A percentile compares a stretch with the other conserved stretches of the same genome.
Evolutionary conservation across 192 early-diverging fungal genomes (phyloP).

Genomic region (Coemansia sp.): DNA sequence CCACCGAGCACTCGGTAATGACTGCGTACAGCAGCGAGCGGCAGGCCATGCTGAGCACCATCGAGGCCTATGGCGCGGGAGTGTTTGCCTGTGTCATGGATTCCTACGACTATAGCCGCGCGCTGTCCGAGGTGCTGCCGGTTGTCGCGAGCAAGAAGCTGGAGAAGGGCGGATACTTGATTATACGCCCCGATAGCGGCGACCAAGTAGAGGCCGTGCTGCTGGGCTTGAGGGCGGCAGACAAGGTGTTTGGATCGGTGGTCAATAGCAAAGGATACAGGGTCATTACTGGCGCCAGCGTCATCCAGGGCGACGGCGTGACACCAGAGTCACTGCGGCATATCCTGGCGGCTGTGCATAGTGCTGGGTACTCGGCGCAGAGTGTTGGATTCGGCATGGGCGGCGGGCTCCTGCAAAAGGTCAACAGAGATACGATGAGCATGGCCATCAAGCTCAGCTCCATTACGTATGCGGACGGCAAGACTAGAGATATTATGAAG

Average conservation of each 20-base stretch:
- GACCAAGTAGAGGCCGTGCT: constrained; percentile 76
- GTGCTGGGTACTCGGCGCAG: constrained; percentile 67
- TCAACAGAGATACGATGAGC: constrained; percentile 83
- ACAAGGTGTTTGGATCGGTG: constrained; percentile 67
- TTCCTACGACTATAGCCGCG: constrained; percentile 79
- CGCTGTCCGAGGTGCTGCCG: constrained; percentile 73
- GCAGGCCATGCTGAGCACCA: constrained; percentile 65
- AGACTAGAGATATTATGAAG: constrained; percentile 79
- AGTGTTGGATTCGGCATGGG: constrained; percentile 87
- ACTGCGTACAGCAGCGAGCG: constrained; percentile 67
- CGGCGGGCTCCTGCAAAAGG: constrained; percentile 77
- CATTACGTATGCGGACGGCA: constrained; percentile 67
- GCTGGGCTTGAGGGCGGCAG: constrained; percentile 66
- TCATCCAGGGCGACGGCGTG: constrained; percentile 88
- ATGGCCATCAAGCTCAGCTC: constrained; percentile 81
- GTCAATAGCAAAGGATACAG: constrained; percentile 78
- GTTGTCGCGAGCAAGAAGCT: constrained; percentile 64
- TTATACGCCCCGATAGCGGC: constrained; percentile 83
- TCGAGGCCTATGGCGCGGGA: constrained; percentile 67
- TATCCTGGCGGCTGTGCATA: constrained; percentile 60
- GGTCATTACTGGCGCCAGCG: constrained; percentile 64
- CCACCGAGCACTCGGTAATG: constrained; percentile 93
- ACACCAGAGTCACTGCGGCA: constrained; percentile 50
- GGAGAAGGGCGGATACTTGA: constrained; percentile 73
- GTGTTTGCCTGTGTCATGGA: constrained; percentile 90